Percentiles rank a stretch among this genome's conserved stretches.
phyloP scores from a whole-genome alignment of 768 basidiomycete species.

The Psilocybe sp. region DNA sequence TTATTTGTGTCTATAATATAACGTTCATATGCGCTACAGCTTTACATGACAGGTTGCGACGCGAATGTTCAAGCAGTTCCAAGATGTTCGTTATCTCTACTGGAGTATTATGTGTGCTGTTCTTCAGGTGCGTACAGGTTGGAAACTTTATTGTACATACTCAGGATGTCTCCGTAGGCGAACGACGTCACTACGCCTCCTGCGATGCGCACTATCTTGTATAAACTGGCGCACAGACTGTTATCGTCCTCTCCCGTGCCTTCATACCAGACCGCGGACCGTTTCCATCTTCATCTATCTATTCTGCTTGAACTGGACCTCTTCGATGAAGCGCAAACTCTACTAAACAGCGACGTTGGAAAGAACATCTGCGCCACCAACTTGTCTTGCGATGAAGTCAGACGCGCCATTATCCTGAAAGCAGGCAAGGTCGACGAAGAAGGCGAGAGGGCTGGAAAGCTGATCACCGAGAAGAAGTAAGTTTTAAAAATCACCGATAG shows the following conservation, averaged over 20 bases:
- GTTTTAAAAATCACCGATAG: slow-evolving; percentile 15
- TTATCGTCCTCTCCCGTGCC: slow-evolving; percentile 61
- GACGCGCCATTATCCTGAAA: slow-evolving; percentile 65
- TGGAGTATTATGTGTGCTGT: slow-evolving; percentile 82
- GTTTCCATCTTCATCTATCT: slow-evolving; percentile 72
- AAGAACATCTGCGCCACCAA: slow-evolving; percentile 66
- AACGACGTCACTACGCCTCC: slow-evolving; percentile 61
- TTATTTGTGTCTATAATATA: slow-evolving; percentile 4
- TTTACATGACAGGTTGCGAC: slow-evolving; percentile 57
- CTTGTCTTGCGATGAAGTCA: slow-evolving; percentile 70
- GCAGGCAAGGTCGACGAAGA: slow-evolving; percentile 61
- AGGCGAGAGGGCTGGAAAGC: slow-evolving; percentile 53
- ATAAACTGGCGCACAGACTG: slow-evolving; percentile 76
- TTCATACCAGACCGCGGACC: slow-evolving; percentile 65
- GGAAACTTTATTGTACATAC: not conserved
- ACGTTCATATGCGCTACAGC: not conserved
- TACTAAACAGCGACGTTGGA: slow-evolving; percentile 69
- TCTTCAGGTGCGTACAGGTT: slow-evolving; percentile 58
- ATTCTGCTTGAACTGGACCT: slow-evolving; percentile 69
- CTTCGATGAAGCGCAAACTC: slow-evolving; percentile 65
- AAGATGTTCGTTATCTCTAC: slow-evolving; percentile 76
- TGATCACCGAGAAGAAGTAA: slow-evolving; percentile 60
- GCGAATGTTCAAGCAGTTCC: slow-evolving; percentile 82
- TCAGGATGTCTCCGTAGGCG: slow-evolving; percentile 43
- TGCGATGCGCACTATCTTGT: slow-evolving; percentile 64